These are phyloP conservation scores for Dactylellina leptospora DNA, from an alignment of 2,329 filamentous ascomycete species.

Conservation along the genomic window DNA sequence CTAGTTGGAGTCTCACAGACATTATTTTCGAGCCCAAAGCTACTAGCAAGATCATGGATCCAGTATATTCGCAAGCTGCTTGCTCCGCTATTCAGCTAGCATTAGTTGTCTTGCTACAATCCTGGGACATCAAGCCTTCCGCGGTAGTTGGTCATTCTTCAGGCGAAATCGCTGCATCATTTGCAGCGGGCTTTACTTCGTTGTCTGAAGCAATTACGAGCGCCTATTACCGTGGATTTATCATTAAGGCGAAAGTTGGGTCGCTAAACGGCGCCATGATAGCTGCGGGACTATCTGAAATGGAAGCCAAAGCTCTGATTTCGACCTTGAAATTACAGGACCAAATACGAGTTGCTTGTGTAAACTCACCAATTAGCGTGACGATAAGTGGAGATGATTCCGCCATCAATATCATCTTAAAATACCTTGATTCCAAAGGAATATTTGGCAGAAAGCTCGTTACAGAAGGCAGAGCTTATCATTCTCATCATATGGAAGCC, in stretches of 20 bases:
- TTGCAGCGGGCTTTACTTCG: slow-evolving; percentile 60
- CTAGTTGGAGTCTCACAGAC: slow-evolving; percentile 54
- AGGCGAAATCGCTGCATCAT: slow-evolving; percentile 64
- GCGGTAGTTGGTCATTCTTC: slow-evolving; percentile 62
- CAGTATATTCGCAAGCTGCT: slow-evolving; percentile 64
- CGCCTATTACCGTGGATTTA: slow-evolving; percentile 61
- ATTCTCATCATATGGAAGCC: slow-evolving; percentile 61
- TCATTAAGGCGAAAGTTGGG: not conserved
- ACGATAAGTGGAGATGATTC: slow-evolving; percentile 58
- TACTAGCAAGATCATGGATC: slow-evolving; percentile 55
- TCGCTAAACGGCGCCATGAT: slow-evolving; percentile 60
- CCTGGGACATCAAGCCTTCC: slow-evolving; percentile 58
- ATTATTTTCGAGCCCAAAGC: slow-evolving; percentile 2
- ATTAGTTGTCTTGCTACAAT: slow-evolving; percentile 61
- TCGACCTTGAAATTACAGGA: not conserved
- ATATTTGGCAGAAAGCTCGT: slow-evolving; percentile 5
- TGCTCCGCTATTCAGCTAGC: slow-evolving; percentile 67
- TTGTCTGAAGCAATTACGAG: slow-evolving; percentile 60
- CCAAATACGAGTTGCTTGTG: slow-evolving; percentile 8
- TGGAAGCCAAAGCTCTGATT: slow-evolving; percentile 56
- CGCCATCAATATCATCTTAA: slow-evolving; percentile 55
- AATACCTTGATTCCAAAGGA: not conserved
- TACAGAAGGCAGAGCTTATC: slow-evolving; percentile 59
- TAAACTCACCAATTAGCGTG: slow-evolving; percentile 58
- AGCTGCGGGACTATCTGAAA: slow-evolving; percentile 59